phyloP scores from a whole-genome alignment of 768 basidiomycete genomes.

The Auricularia cornea region DNA sequence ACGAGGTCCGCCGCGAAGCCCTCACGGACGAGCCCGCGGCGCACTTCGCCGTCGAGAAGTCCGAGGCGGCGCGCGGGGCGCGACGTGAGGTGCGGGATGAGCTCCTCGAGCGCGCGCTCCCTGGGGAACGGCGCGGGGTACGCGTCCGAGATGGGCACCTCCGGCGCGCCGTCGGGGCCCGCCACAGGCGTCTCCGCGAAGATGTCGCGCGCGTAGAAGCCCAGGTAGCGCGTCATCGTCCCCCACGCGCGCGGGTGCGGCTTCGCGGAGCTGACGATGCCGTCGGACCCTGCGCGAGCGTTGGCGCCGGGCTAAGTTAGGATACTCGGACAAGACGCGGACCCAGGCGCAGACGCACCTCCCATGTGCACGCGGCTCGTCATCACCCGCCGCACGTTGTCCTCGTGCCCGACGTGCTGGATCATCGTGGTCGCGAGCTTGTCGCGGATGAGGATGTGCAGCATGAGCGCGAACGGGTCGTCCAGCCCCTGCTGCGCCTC shows the following conservation, averaged over 20 bases:
- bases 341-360: conserved; percentile 9
- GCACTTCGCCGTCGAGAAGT: conserved; percentile 9
- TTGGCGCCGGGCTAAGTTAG: too few relatives aligned
- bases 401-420: conserved; percentile 24
- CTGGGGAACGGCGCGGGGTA: background rate
- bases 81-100: conserved; percentile 22
- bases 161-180: background rate
- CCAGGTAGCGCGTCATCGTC: background rate
- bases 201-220: conserved; percentile 20
- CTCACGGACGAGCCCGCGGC: conserved; percentile 15
- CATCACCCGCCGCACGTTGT: conserved; percentile 22
- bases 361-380: conserved; percentile 18
- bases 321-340: too few relatives aligned
- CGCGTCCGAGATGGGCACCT: background rate
- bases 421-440: conserved; percentile 18
- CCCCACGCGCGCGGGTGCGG: conserved; percentile 17
- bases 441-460: conserved; percentile 20
- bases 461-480: conserved; percentile 14
- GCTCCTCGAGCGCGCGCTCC: conserved; percentile 10
- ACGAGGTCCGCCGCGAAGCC: conserved; percentile 22
- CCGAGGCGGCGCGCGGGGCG: conserved; percentile 20
- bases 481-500: background rate
- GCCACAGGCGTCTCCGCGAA: background rate
- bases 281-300: conserved; percentile 13
- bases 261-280: conserved; percentile 17